These are phyloP conservation scores for Schrenkiella parvula DNA, from an alignment of 345 rosid genomes.

Conservation along the genomic window DNA sequence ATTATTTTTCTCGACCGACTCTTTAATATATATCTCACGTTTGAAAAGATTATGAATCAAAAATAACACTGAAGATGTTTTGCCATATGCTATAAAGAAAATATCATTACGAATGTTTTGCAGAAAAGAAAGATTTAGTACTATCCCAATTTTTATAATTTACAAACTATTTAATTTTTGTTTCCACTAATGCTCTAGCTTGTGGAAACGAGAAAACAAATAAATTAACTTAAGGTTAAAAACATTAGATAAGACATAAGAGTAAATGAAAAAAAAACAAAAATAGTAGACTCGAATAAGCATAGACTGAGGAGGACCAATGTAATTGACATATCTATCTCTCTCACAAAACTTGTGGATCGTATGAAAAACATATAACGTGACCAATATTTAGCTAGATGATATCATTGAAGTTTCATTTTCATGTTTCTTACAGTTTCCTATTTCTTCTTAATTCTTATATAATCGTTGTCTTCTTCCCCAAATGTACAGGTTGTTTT, in stretches of 20 bases:
- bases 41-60: not conserved
- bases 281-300: not conserved
- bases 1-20: not conserved
- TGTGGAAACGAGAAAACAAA: no score
- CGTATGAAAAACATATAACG: constrained; percentile 16
- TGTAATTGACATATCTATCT: not conserved
- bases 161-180: no score
- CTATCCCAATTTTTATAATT: no score
- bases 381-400: constrained; percentile 24
- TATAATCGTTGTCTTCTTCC: constrained; percentile 7
- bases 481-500: constrained; percentile 4
- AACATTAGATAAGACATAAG: no score
- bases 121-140: no score
- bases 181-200: no score
- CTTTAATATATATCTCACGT: not conserved
- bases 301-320: not conserved
- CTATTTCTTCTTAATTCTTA: not conserved
- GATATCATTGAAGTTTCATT: constrained; percentile 7
- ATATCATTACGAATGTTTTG: no score
- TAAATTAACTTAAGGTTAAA: no score
- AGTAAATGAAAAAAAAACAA: no score
- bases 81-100: no score
- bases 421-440: constrained; percentile 16
- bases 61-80: not conserved
- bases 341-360: constrained; percentile 23